phyloP scores from a whole-genome alignment of 768 basidiomycete species.

The Mycena leptocephala region DNA sequence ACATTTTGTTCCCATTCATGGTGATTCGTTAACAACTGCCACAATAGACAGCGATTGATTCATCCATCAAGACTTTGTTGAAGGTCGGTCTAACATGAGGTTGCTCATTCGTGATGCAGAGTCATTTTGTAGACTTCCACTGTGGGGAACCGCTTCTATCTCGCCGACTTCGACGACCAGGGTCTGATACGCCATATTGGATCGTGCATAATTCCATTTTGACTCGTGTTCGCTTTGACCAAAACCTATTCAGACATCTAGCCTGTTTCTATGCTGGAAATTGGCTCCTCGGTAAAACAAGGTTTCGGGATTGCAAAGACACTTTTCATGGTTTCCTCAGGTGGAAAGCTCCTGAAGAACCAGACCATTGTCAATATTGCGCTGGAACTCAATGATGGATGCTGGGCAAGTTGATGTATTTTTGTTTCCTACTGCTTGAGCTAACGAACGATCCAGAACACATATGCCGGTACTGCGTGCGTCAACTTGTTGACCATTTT shows the following conservation, averaged over 20 bases:
- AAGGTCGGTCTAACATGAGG: slow-evolving; percentile 57
- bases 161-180: slow-evolving; percentile 74
- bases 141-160: slow-evolving; percentile 72
- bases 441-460: slow-evolving; percentile 57
- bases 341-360: slow-evolving; percentile 80
- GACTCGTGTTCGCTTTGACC: not conserved
- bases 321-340: slow-evolving; percentile 47
- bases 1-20: not conserved
- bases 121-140: slow-evolving; percentile 64
- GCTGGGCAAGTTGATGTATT: slow-evolving; percentile 60
- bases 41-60: slow-evolving; percentile 75
- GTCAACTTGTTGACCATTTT: slow-evolving; percentile 38
- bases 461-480: slow-evolving; percentile 80
- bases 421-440: not conserved
- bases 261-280: slow-evolving; percentile 83
- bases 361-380: slow-evolving; percentile 76
- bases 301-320: not conserved
- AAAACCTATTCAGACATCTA: slow-evolving; percentile 59
- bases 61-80: slow-evolving; percentile 73
- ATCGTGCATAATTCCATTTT: slow-evolving; percentile 50
- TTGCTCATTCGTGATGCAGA: not conserved
- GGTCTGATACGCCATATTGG: slow-evolving; percentile 70
- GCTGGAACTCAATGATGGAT: slow-evolving; percentile 50
- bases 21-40: slow-evolving; percentile 10
- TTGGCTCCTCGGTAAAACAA: slow-evolving; percentile 76